Base-by-base conservation (phyloP, 345 rosid species). In the Dipteronia sinensis region DNA sequence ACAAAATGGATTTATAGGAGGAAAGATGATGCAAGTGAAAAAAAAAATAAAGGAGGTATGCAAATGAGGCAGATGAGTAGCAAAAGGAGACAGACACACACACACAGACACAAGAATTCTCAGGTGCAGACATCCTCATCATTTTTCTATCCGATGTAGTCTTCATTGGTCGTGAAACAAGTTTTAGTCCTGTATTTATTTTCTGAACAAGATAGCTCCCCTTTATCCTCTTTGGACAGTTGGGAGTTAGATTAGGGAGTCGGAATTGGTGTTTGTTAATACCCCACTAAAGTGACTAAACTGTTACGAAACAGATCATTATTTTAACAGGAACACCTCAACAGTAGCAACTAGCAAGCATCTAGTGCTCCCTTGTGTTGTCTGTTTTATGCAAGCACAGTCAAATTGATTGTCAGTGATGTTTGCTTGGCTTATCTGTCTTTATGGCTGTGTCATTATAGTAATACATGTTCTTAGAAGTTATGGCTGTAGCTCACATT, bases 401-500 rank as follows among this genome's bases (percentile, higher is more conserved):
- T 27, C 29, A 16, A 19, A 55, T 53, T 76, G 64, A 46, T 34
- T 65, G 19, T 29, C 46, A 12, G 3, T 49, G 2, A 3, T 67
- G 1, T 46, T 31, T 55, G n/a, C 46, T 53, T 61, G 13, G 19
- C 69, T 8, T 42, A 51, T 68, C 68, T 31, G 2, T 40, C 4
- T n/a, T 64, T 8, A 13, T 53, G 38, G 27, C 67, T 77, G 66
- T 51, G 70, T 63, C 65, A 4, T 25, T 34, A 9, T 10, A 53
- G 66, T 23, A 56, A 16, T 59, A 22, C 12, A 63, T 12, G 13
- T 22, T 31, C 58, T 4, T 22, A 53, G 19, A 70, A 59, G 47
- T 31, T 53, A 73, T 68, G 20, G 67, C 44, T 66, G 64, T 76
- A 19, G 74, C 40, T 78, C 67, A 68, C 29, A 31, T 65, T 17